These are phyloP conservation scores for Thozetella sp. DNA, from an alignment of 495 filamentous ascomycete species.

Conservation along the genomic window DNA sequence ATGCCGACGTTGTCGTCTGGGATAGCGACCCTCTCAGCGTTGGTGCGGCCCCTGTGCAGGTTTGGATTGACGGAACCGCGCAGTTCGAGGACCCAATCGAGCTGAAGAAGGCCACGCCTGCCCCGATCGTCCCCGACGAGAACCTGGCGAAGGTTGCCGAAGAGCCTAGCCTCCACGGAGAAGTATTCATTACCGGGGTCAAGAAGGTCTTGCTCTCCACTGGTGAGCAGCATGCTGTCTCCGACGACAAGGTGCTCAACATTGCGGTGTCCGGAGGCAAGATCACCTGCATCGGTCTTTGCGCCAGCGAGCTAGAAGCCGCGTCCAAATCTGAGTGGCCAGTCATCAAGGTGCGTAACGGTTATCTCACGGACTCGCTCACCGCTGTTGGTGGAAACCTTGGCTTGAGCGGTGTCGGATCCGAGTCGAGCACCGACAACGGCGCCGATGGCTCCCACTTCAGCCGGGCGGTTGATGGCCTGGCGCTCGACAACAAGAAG, in stretches of 20 bases:
- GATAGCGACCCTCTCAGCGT: slow-evolving; percentile 64
- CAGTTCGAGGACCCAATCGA: slow-evolving; percentile 46
- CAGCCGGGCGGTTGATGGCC: slow-evolving; percentile 46
- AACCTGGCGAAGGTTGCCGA: slow-evolving; percentile 29
- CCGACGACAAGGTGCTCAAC: slow-evolving; percentile 21
- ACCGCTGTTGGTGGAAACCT: slow-evolving; percentile 53
- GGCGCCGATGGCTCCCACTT: slow-evolving; percentile 35
- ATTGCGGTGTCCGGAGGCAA: slow-evolving; percentile 46
- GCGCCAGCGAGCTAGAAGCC: slow-evolving; percentile 31
- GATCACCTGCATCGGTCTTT: slow-evolving; percentile 50
- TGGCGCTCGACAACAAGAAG: slow-evolving; percentile 45
- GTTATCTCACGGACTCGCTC: slow-evolving; percentile 56
- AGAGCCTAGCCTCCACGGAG: slow-evolving; percentile 24
- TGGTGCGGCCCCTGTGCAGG: slow-evolving; percentile 61
- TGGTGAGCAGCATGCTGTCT: not conserved
- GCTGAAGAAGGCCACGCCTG: slow-evolving; percentile 34
- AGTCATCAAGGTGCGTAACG: slow-evolving; percentile 52
- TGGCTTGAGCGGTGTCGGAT: slow-evolving; percentile 59
- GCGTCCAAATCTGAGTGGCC: slow-evolving; percentile 23
- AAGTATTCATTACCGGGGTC: slow-evolving; percentile 52
- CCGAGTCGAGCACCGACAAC: slow-evolving; percentile 50
- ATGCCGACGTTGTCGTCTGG: slow-evolving; percentile 70
- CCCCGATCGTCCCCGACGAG: slow-evolving; percentile 23
- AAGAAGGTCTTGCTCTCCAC: slow-evolving; percentile 35
- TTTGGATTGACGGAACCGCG: slow-evolving; percentile 65